phyloP scores from a whole-genome alignment of 148 eudicot species.

The Selenicereus undatus region DNA sequence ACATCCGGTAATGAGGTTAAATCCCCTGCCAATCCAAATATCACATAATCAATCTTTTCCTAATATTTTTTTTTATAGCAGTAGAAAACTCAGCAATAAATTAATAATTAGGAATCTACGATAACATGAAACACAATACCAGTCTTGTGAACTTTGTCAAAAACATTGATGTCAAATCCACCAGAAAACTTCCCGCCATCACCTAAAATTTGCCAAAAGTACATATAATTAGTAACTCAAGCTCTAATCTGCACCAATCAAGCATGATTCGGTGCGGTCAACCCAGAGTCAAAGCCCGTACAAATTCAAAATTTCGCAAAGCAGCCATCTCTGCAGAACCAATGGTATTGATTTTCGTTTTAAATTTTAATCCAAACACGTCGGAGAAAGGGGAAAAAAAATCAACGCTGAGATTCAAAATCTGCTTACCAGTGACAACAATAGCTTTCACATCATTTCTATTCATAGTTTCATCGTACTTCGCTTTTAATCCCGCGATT shows the following conservation, averaged over 20 bases:
- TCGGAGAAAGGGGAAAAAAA: background rate
- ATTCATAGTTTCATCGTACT: constrained; percentile 59
- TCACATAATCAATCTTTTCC: constrained; percentile 16
- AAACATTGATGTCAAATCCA: constrained; percentile 84
- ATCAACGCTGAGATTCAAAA: background rate
- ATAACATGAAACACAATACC: constrained; percentile 38
- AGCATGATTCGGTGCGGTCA: background rate
- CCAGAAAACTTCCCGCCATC: constrained; percentile 74
- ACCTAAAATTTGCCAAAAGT: constrained; percentile 36
- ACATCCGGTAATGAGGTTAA: constrained; percentile 50
- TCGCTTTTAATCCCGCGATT: constrained; percentile 56
- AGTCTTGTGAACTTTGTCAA: constrained; percentile 67
- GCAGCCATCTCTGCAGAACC: too few relatives aligned
- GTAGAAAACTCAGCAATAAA: background rate
- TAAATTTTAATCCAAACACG: background rate
- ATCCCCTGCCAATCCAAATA: constrained; percentile 58
- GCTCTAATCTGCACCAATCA: background rate
- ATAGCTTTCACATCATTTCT: constrained; percentile 83
- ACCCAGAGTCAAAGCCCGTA: too few relatives aligned
- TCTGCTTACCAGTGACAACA: constrained; percentile 57
- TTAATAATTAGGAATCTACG: background rate
- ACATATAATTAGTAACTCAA: background rate
- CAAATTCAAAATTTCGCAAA: background rate
- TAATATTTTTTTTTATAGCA: too few relatives aligned
- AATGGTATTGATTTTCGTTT: too few relatives aligned